phyloP scores from a whole-genome alignment of 768 basidiomycete species.

The Agaricus blazei region DNA sequence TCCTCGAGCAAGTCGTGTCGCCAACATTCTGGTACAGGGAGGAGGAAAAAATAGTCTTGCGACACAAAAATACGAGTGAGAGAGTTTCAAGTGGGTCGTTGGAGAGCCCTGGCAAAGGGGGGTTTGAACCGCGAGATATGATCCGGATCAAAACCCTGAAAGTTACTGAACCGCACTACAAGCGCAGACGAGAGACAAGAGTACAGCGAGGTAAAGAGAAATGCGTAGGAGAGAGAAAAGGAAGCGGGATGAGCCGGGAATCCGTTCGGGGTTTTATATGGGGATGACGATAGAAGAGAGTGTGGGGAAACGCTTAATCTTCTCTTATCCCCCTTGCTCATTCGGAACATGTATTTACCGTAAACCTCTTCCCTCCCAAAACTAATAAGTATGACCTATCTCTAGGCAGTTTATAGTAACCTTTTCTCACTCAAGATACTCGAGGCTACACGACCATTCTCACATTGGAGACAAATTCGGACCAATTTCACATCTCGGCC shows the following conservation, averaged over 20 bases:
- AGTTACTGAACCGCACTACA: too few species aligned
- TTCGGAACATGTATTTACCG: slow-evolving; percentile 9
- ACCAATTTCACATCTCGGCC: too few species aligned
- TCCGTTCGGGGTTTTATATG: neutral
- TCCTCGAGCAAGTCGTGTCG: neutral
- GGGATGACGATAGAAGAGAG: slow-evolving; percentile 5
- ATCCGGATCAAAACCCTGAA: too few species aligned
- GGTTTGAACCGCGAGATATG: too few species aligned
- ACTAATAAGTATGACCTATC: neutral
- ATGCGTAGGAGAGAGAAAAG: neutral
- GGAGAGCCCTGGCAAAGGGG: too few species aligned
- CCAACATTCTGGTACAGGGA: neutral
- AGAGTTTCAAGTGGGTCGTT: neutral
- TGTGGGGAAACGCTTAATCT: neutral
- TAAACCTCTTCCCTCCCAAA: neutral
- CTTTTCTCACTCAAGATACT: neutral
- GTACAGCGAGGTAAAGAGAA: too few species aligned
- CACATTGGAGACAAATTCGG: too few species aligned
- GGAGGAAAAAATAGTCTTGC: neutral
- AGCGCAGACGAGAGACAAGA: neutral
- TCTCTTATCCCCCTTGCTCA: neutral
- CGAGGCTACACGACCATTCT: neutral
- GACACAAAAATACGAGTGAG: too few species aligned
- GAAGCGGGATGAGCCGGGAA: neutral
- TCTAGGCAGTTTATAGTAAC: neutral